Conservation (phyloP, 2,329 filamentous ascomycete species). For the Colletotrichum lupini region DNA sequence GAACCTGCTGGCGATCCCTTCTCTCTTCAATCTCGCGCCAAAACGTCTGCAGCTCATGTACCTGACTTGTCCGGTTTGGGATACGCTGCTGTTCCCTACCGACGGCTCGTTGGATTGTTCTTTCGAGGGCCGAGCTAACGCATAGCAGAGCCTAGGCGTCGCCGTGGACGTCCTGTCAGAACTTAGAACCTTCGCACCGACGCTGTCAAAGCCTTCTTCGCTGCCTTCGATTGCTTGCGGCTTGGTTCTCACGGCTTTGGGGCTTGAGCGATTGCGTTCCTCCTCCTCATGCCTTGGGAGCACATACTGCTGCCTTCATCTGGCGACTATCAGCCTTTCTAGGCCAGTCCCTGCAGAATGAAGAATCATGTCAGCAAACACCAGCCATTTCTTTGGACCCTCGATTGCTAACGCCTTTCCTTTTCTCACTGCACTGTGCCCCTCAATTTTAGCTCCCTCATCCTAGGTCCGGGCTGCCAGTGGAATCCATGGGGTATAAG, state of each 20-base stretch:
- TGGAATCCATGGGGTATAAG: conserved; percentile 22
- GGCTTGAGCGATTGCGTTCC: neutral
- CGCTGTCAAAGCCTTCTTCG: conserved; percentile 20
- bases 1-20: neutral
- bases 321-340: neutral
- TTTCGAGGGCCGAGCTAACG: conserved; percentile 24
- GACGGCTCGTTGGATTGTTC: neutral
- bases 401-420: neutral
- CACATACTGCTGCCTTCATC: neutral
- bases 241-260: conserved; percentile 2
- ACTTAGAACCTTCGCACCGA: conserved; percentile 21
- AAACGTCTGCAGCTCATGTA: neutral
- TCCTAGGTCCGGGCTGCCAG: conserved; percentile 16
- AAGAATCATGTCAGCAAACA: conserved; percentile 6
- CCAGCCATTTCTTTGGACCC: neutral
- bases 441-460: conserved; percentile 26
- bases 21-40: neutral
- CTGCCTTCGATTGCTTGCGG: conserved; percentile 2
- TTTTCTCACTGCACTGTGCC: conserved; percentile 1
- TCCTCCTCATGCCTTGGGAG: neutral
- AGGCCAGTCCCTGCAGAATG: conserved; percentile 11
- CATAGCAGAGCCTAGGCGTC: conserved; percentile 16
- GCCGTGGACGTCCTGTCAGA: conserved; percentile 16
- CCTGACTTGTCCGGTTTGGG: conserved; percentile 31
- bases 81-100: conserved; percentile 14